These are phyloP conservation scores for Paulownia fortunei DNA, from an alignment of 257 asterid species.

Conservation along the genomic window DNA sequence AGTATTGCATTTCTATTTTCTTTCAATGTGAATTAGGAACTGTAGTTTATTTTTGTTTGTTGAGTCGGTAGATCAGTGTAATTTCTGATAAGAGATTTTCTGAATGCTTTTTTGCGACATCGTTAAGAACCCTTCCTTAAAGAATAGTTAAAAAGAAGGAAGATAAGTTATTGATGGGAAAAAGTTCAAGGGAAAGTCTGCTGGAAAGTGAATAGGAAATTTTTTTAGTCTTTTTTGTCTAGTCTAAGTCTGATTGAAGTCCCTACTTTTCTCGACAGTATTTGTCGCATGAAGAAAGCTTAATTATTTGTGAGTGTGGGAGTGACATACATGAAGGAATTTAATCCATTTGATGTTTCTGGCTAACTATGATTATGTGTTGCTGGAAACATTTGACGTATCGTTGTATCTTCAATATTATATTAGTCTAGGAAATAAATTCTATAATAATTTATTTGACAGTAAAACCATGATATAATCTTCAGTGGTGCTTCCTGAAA, in stretches of 20 bases:
- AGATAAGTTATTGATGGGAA: not conserved
- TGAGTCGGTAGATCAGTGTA: not conserved
- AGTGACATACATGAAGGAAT: not conserved
- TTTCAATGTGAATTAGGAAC: not conserved
- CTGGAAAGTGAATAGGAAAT: not conserved
- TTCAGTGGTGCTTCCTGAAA: conserved; percentile 38
- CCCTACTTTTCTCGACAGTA: not conserved
- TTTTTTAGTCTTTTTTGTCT: not conserved
- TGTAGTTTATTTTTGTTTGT: not conserved
- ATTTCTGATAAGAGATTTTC: not conserved
- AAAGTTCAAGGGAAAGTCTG: not conserved
- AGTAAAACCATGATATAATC: conserved; percentile 8
- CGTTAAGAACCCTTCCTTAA: not conserved
- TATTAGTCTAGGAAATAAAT: not conserved
- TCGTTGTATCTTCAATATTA: conserved; percentile 14
- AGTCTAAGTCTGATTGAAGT: not conserved
- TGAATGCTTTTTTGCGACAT: not conserved
- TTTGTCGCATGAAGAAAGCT: conserved; percentile 1
- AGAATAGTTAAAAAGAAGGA: not conserved
- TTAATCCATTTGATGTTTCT: conserved; percentile 3
- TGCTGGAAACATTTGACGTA: not conserved
- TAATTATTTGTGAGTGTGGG: too few relatives aligned
- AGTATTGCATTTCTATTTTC: not conserved
- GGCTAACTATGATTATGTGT: not conserved
- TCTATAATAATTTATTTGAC: conserved; percentile 20